Percentiles rank a stretch among this genome's conserved stretches.
phyloP scores from a whole-genome alignment of 192 early-diverging fungal species.

The Coemansia pectinata region DNA sequence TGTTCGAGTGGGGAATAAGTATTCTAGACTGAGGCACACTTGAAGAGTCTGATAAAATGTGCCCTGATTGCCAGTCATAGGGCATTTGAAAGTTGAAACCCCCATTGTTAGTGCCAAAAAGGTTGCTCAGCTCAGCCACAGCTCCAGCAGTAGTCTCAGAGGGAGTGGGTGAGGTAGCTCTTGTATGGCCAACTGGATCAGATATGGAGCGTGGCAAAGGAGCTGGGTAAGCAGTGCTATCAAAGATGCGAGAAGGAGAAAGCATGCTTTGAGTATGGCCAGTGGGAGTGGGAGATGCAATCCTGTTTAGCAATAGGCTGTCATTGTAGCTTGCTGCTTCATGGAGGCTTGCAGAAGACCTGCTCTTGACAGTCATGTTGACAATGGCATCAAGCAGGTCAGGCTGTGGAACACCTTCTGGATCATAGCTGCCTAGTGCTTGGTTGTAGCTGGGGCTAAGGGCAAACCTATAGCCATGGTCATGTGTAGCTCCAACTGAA shows the following conservation, averaged over 20 bases:
- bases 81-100: slow-evolving; percentile 32
- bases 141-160: not conserved
- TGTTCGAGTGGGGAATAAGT: not conserved
- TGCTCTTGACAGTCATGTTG: slow-evolving; percentile 36
- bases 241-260: not conserved
- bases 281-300: not conserved
- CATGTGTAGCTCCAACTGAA: not conserved
- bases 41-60: not conserved
- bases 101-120: slow-evolving; percentile 7
- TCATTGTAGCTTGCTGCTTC: not conserved
- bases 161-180: not conserved
- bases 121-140: not conserved
- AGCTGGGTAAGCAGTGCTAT: not conserved
- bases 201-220: not conserved
- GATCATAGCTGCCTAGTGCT: not conserved
- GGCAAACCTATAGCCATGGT: not conserved
- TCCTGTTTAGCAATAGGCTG: not conserved
- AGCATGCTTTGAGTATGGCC: not conserved
- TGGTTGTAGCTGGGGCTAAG: not conserved
- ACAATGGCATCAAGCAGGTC: slow-evolving; percentile 43
- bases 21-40: not conserved
- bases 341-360: not conserved
- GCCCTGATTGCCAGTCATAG: not conserved
- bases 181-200: not conserved
- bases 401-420: slow-evolving; percentile 11